Percentiles rank a stretch among this genome's conserved stretches.
These are phyloP conservation scores for Prunus kanzakura DNA, from an alignment of 306 rosid species.

Conservation along the genomic window DNA sequence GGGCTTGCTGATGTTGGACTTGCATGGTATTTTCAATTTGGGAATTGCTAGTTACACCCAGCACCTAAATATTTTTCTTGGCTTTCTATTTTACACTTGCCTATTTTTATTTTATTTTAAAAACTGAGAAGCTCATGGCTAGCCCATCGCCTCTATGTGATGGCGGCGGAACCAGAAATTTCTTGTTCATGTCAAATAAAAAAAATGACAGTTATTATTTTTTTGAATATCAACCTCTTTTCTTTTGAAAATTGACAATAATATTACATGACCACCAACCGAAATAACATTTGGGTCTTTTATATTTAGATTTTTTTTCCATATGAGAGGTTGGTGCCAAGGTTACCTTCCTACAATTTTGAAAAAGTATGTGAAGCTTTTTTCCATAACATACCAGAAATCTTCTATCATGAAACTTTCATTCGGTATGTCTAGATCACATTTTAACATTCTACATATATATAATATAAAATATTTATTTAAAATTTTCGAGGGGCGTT, in stretches of 20 bases:
- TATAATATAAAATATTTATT: neutral
- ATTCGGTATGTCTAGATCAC: neutral
- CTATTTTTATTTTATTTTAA: neutral
- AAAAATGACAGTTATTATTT: neutral
- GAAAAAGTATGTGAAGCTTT: neutral
- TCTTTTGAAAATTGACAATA: no score
- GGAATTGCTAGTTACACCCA: neutral
- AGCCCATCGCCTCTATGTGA: neutral
- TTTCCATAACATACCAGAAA: neutral
- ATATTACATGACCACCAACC: no score
- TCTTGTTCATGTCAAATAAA: neutral
- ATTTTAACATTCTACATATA: neutral
- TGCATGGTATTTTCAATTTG: neutral
- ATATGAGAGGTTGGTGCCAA: neutral
- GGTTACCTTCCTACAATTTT: neutral
- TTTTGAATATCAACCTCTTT: no score
- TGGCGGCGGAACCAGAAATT: neutral
- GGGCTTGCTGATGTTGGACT: neutral
- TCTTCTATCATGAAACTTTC: neutral
- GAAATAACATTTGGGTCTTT: no score
- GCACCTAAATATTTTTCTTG: neutral
- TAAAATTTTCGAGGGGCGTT: neutral
- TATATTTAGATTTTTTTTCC: no score
- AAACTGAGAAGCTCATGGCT: neutral
- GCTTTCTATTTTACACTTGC: neutral